A percentile compares a stretch with the other conserved stretches of the same genome.
These are phyloP conservation scores for Apiotrichum mycotoxinovorans DNA, from an alignment of 1,284 basidiomycete genomes.

Conservation along the genomic window DNA sequence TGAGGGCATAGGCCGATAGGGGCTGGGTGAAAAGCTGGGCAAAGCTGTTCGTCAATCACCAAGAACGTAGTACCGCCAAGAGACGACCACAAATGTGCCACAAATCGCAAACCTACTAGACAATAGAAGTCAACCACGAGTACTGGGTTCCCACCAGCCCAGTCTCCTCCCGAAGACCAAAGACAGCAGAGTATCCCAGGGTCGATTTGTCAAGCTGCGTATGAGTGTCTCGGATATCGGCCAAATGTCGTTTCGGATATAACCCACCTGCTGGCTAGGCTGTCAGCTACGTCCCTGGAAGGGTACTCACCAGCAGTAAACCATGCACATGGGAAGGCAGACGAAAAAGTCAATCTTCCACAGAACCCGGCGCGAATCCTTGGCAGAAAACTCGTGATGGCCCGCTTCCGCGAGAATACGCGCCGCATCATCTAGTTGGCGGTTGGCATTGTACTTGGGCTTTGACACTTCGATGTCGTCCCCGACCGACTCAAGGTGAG, in stretches of 20 bases:
- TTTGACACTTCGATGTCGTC: not conserved
- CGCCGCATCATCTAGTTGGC: slow-evolving; percentile 14
- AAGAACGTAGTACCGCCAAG: no score
- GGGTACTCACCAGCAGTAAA: slow-evolving; percentile 13
- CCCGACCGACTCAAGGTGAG: slow-evolving; percentile 1
- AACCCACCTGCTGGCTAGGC: slow-evolving; percentile 9
- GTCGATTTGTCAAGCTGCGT: slow-evolving; percentile 43
- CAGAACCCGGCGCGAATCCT: slow-evolving; percentile 12
- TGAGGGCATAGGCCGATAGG: slow-evolving; percentile 22
- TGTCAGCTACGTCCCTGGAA: not conserved
- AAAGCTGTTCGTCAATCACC: slow-evolving; percentile 15
- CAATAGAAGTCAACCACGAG: slow-evolving; percentile 25
- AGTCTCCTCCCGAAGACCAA: slow-evolving; percentile 22
- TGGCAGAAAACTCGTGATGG: slow-evolving; percentile 5
- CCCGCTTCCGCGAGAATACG: slow-evolving; percentile 14
- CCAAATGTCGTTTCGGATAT: slow-evolving; percentile 31
- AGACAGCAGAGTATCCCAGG: slow-evolving; percentile 46
- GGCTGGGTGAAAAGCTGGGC: slow-evolving; percentile 26
- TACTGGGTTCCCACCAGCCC: slow-evolving; percentile 23
- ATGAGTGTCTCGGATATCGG: not conserved
- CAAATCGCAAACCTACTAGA: slow-evolving; percentile 10
- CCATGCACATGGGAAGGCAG: slow-evolving; percentile 17
- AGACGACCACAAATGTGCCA: no score
- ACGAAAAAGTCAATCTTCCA: slow-evolving; percentile 16
- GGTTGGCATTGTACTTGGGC: slow-evolving; percentile 12